Evolutionary conservation across 1,284 basidiomycete genomes (phyloP).

Genomic region (Pseudozyma pruni): DNA sequence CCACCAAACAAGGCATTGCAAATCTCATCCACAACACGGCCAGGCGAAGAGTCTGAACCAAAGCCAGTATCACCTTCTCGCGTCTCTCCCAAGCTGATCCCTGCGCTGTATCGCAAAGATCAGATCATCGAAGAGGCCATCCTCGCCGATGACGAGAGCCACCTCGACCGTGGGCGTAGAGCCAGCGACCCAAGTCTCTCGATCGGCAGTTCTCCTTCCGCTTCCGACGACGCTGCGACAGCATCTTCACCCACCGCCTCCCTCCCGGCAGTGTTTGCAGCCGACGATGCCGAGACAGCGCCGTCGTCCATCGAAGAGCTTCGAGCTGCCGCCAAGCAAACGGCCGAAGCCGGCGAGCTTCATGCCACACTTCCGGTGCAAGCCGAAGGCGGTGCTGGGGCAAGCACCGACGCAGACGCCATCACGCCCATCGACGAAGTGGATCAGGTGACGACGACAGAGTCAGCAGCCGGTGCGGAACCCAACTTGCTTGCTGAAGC

Average conservation of each 20-base stretch:
- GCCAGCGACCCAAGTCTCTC: constrained; percentile 8
- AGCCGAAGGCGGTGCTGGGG: not conserved
- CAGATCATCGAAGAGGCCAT: constrained; percentile 55
- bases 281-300: constrained; percentile 29
- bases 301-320: constrained; percentile 31
- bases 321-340: constrained; percentile 11
- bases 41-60: constrained; percentile 18
- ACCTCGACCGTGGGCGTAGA: constrained; percentile 18
- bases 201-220: not conserved
- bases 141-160: constrained; percentile 31
- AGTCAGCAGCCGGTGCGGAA: constrained; percentile 3
- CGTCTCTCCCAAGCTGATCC: constrained; percentile 25
- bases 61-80: constrained; percentile 14
- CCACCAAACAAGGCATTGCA: constrained; percentile 33
- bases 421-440: constrained; percentile 30
- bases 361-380: constrained; percentile 7
- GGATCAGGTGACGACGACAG: constrained; percentile 3
- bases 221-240: not conserved
- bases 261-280: constrained; percentile 15
- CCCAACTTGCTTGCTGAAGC: constrained; percentile 45
- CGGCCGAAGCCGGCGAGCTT: not conserved
- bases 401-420: constrained; percentile 19
- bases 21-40: constrained; percentile 38
- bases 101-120: constrained; percentile 31
- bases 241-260: constrained; percentile 4